Evolutionary conservation across 2,329 filamentous ascomycete species (phyloP).

Genomic region (Leptographium lundbergii): DNA sequence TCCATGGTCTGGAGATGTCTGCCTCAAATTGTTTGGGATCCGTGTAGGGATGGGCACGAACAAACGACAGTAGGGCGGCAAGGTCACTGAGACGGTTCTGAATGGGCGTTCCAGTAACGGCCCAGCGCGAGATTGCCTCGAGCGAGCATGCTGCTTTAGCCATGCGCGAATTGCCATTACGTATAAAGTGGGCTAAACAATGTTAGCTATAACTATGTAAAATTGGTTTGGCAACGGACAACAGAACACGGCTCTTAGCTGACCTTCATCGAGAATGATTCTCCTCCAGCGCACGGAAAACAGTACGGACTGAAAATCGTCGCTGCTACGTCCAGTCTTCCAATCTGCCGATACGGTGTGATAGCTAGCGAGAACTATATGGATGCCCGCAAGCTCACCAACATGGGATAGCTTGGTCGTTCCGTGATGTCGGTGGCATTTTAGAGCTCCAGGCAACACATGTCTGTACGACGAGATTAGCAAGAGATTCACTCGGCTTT

Average conservation of each 20-base stretch:
- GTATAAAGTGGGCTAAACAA: constrained; percentile 31
- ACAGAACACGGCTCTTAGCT: not conserved
- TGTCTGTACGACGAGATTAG: constrained; percentile 15
- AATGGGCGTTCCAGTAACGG: constrained; percentile 34
- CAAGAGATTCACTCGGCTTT: too few species aligned
- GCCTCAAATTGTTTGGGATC: constrained; percentile 24
- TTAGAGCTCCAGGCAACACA: constrained; percentile 12
- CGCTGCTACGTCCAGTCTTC: constrained; percentile 6
- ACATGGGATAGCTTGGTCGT: constrained; percentile 13
- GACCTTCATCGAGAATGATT: constrained; percentile 28
- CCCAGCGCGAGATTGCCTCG: constrained; percentile 17
- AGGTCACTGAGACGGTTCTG: constrained; percentile 33
- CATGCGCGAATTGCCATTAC: constrained; percentile 21
- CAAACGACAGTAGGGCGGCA: constrained; percentile 27
- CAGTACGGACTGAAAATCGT: constrained; percentile 11
- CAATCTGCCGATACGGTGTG: constrained; percentile 26
- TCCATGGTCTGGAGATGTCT: constrained; percentile 27
- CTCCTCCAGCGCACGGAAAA: constrained; percentile 25
- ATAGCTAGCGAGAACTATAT: constrained; percentile 28
- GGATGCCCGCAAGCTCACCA: constrained; percentile 7
- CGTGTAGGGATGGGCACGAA: constrained; percentile 27
- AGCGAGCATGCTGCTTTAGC: constrained; percentile 25
- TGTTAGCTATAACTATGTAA: too few species aligned
- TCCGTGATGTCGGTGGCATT: constrained; percentile 18
- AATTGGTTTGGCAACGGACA: not conserved